A percentile compares a stretch with the other conserved stretches of the same genome.
These are phyloP conservation scores for Candida methanosorbosa DNA, from an alignment of 805 yeast species.

Conservation along the genomic window DNA sequence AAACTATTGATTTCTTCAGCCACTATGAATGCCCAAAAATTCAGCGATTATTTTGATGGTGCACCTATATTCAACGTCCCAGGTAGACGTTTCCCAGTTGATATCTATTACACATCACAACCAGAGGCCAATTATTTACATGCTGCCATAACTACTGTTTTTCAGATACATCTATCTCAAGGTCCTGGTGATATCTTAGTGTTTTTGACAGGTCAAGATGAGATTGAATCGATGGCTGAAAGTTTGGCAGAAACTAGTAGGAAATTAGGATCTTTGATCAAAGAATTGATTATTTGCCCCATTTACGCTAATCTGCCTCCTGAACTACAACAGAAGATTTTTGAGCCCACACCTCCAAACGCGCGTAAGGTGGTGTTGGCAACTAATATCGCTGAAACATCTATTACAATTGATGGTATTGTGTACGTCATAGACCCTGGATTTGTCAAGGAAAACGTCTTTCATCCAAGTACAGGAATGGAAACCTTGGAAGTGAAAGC, in stretches of 20 bases:
- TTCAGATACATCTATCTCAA: conserved; percentile 74
- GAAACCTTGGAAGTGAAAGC: conserved; percentile 80
- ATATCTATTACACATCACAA: conserved; percentile 68
- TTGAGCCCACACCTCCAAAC: conserved; percentile 77
- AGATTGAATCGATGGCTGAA: conserved; percentile 77
- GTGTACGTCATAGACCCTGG: conserved; percentile 94
- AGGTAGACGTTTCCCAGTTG: conserved; percentile 91
- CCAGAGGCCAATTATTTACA: conserved; percentile 90
- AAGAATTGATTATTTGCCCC: conserved; percentile 67
- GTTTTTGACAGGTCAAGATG: conserved; percentile 94
- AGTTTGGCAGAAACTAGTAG: conserved; percentile 55
- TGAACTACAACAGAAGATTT: conserved; percentile 72
- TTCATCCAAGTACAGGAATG: conserved; percentile 82
- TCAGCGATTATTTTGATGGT: conserved; percentile 68
- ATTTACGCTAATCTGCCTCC: conserved; percentile 88
- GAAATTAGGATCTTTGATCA: conserved; percentile 52
- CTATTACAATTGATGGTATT: conserved; percentile 93
- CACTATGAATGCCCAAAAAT: conserved; percentile 84
- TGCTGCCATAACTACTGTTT: conserved; percentile 81
- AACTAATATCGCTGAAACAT: conserved; percentile 95
- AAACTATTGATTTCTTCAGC: conserved; percentile 85
- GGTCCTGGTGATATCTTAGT: conserved; percentile 80
- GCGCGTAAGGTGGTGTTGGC: conserved; percentile 86
- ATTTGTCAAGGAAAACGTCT: conserved; percentile 85
- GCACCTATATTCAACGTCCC: conserved; percentile 90